These are phyloP conservation scores for Myxozyma nipponensis DNA, from an alignment of 805 yeast genomes.

Conservation along the genomic window DNA sequence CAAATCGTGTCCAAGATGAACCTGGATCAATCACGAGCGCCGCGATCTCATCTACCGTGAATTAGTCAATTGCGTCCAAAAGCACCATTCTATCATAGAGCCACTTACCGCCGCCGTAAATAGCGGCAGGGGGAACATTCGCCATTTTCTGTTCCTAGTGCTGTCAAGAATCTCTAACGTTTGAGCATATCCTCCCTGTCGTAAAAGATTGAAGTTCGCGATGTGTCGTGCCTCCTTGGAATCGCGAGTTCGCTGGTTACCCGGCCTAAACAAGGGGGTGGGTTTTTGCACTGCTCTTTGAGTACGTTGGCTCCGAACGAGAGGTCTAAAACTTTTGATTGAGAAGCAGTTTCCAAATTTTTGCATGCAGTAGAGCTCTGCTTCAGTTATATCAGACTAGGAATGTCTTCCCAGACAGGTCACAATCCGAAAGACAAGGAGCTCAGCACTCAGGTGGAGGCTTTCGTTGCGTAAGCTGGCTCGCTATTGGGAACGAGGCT, in stretches of 20 bases:
- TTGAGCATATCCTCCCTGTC: too few relatives aligned
- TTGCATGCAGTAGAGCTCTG: too few relatives aligned
- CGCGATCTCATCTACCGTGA: constrained; percentile 65
- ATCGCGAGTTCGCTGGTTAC: too few relatives aligned
- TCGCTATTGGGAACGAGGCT: neutral
- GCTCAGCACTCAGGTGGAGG: constrained; percentile 42
- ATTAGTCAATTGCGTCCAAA: neutral
- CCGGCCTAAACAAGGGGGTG: too few relatives aligned
- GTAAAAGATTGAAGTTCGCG: too few relatives aligned
- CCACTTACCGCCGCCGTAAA: constrained; percentile 31
- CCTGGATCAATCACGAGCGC: constrained; percentile 93
- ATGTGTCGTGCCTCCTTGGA: too few relatives aligned
- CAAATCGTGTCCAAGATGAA: constrained; percentile 73
- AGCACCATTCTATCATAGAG: neutral
- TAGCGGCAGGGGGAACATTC: constrained; percentile 26
- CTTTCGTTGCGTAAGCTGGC: constrained; percentile 41
- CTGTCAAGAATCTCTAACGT: neutral
- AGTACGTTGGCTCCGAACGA: too few relatives aligned
- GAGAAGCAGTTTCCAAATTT: too few relatives aligned
- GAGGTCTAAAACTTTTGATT: too few relatives aligned
- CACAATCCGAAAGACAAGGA: constrained; percentile 32
- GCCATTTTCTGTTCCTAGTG: constrained; percentile 24
- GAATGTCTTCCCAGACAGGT: constrained; percentile 15
- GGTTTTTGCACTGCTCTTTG: too few relatives aligned
- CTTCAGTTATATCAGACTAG: too few relatives aligned